Base-by-base conservation (phyloP, 139 green algal genomes). In the Chlamydomonas schloesseri region DNA sequence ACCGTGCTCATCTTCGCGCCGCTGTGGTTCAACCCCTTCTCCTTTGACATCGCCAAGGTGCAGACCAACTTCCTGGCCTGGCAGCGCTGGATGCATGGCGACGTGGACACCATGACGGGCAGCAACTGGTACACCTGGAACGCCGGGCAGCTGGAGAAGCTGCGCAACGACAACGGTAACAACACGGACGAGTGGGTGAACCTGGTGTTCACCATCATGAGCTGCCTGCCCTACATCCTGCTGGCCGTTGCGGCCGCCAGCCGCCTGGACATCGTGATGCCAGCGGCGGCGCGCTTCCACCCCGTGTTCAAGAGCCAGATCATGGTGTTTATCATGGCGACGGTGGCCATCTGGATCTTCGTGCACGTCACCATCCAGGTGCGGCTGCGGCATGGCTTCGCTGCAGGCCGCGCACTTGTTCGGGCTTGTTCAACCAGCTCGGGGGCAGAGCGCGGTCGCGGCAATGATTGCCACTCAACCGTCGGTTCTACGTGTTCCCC, bases 11-110 rank as follows among this genome's bases (percentile, higher is more conserved):
- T 90, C 71, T 87, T 92, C 37, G 33, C 89, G 64, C 89, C 89
- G 37, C 76, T 92, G 37, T 92, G 89, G 89, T 92, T 92, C 82
- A 92, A 92, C 82, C 89, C 89, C 62, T 91, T 90, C 74, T 81
- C 86, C 36, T 92, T 92, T 31, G 89, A 92, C 77, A 82, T 90
- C 53, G 65, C 81, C 46, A 92, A 92, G 89, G 89, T 89, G 15
- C 65, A 85, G 42, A 26, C n/a, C 28, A 89, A 90, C 86, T 92
- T 81, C 73, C 57, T 86, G 28, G 42, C 65, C 17, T 92, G 89
- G 89, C 82, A 81, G 62, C 86, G 84, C 6, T 92, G 89, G 89
- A 92, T 92, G 86, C 70, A 90, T 29, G 89, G 89, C 10, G 89
- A 92, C 50, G 82, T 92, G 70, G 89, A 92, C 72, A n/a, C 65